Conservation (phyloP, 2,329 filamentous ascomycete species). For the Colletotrichum orbiculare region DNA sequence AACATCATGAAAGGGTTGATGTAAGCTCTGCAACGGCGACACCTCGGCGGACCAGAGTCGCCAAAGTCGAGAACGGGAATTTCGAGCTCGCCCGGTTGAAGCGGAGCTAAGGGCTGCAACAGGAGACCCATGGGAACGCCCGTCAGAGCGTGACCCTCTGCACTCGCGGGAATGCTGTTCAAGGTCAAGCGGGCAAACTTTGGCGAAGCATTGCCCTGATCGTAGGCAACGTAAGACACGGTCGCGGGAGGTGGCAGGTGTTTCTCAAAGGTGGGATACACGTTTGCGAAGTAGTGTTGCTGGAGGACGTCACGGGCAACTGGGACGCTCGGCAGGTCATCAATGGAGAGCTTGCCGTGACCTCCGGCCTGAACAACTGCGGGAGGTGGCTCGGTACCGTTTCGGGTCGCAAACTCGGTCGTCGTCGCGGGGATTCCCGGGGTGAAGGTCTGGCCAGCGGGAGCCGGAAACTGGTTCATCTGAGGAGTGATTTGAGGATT, state of each 20-base stretch:
- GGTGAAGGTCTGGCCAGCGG: constrained; percentile 58
- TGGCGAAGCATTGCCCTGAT: constrained; percentile 96
- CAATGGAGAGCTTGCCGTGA: constrained; percentile 83
- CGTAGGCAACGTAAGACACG: constrained; percentile 90
- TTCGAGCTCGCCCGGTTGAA: constrained; percentile 85
- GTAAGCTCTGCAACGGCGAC: constrained; percentile 91
- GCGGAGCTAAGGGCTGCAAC: constrained; percentile 85
- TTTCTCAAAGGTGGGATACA: constrained; percentile 96
- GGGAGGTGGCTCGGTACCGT: constrained; percentile 50
- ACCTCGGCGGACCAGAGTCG: constrained; percentile 88
- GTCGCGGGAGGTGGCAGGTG: constrained; percentile 90
- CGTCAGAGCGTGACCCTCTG: constrained; percentile 83
- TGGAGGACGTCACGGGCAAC: constrained; percentile 84
- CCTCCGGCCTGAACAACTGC: constrained; percentile 69
- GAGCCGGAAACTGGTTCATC: constrained; percentile 71
- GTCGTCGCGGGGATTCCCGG: constrained; percentile 40
- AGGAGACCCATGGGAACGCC: constrained; percentile 88
- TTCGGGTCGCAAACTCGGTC: constrained; percentile 45
- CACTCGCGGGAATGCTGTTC: constrained; percentile 89
- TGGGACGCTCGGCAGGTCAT: constrained; percentile 93
- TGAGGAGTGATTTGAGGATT: constrained; percentile 57
- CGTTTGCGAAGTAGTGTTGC: constrained; percentile 84
- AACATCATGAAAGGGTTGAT: constrained; percentile 99
- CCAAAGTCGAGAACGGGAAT: constrained; percentile 97
- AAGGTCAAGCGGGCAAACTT: constrained; percentile 92